phyloP scores from a whole-genome alignment of 345 rosid species.

The Arabis alpina region DNA sequence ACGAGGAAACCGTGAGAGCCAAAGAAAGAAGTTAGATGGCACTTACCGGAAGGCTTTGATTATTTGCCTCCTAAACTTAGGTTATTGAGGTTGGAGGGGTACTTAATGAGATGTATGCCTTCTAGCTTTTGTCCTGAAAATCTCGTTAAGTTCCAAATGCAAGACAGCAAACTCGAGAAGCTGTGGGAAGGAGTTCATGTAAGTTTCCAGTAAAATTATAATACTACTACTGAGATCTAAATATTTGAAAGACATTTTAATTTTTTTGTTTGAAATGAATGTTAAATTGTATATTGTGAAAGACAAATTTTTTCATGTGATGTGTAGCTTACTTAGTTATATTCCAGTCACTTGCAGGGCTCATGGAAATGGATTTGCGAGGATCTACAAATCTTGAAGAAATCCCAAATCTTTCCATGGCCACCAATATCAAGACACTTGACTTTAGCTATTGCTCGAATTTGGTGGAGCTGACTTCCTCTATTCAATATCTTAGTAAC shows the following conservation, averaged over 20 bases:
- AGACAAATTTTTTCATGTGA: too few relatives aligned
- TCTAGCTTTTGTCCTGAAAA: neutral
- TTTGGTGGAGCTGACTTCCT: neutral
- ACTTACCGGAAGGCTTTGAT: neutral
- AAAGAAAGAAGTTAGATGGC: neutral
- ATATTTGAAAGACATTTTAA: too few relatives aligned
- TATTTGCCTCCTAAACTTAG: constrained; percentile 5
- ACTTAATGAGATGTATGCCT: neutral
- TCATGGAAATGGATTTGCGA: neutral
- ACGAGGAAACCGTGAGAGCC: too few relatives aligned
- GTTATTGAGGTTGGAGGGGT: neutral
- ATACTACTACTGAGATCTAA: too few relatives aligned
- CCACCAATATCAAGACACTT: neutral
- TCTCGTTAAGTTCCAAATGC: neutral
- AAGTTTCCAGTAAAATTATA: neutral
- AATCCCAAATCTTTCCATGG: neutral
- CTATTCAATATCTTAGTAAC: neutral
- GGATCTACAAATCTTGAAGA: neutral
- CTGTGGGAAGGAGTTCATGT: neutral
- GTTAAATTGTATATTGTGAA: too few relatives aligned
- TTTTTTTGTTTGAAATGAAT: too few relatives aligned
- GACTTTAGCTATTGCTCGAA: neutral
- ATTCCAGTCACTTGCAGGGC: neutral
- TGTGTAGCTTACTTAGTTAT: too few relatives aligned
- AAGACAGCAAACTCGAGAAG: neutral